Evolutionary conservation across 202 grass and related monocot species (phyloP).

Genomic region (Saccharum hybrid): DNA sequence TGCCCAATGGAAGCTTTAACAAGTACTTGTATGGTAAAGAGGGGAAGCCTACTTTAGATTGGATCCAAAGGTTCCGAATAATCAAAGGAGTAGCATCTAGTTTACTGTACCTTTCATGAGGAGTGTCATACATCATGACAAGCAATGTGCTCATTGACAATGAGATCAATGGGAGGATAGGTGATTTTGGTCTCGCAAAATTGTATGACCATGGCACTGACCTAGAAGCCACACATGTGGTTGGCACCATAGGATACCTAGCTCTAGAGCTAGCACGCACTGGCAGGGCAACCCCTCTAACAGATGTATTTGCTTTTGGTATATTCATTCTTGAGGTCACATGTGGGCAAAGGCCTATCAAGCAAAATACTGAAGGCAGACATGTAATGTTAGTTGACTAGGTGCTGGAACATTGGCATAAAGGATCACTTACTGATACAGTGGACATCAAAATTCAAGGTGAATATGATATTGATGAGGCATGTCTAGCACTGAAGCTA

Average conservation of each 20-base stretch:
- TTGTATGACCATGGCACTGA: neutral
- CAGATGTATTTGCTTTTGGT: neutral
- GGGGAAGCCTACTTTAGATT: neutral
- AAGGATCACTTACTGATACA: neutral
- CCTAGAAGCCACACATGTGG: neutral
- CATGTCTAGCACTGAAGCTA: conserved; percentile 7
- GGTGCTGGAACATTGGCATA: neutral
- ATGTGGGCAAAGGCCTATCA: neutral
- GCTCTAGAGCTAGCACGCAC: neutral
- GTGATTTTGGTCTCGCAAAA: neutral
- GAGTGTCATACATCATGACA: neutral
- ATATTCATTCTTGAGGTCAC: neutral
- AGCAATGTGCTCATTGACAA: neutral
- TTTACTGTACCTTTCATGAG: neutral
- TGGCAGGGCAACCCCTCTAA: neutral
- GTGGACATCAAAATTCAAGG: neutral
- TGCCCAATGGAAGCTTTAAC: neutral
- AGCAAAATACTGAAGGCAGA: neutral
- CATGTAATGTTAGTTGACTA: neutral
- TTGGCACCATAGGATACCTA: neutral
- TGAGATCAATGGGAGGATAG: neutral
- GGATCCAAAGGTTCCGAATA: neutral
- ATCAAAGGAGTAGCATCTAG: neutral
- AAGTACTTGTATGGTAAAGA: neutral
- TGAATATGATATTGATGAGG: neutral